Conservation (phyloP, 176 grass and related monocot genomes). For the Oryza coarctata region DNA sequence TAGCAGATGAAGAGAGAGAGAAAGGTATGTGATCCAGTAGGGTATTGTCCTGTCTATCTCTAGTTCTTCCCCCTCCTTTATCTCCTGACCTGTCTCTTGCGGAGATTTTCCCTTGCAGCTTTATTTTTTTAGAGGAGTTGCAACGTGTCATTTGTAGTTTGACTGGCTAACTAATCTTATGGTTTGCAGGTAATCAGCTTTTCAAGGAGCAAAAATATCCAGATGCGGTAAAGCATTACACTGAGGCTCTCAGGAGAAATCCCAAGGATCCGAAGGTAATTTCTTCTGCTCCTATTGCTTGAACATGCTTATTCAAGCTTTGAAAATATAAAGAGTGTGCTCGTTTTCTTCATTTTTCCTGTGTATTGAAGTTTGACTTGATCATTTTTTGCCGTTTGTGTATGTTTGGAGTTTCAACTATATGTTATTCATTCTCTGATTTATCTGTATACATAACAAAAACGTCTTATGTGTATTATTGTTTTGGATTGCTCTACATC, state of each 20-base stretch:
- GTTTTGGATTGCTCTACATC: not conserved
- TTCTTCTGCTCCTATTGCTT: conserved; percentile 5
- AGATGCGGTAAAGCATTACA: conserved; percentile 92
- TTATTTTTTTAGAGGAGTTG: not conserved
- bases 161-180: not conserved
- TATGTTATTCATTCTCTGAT: not conserved
- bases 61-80: not conserved
- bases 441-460: not conserved
- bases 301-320: not conserved
- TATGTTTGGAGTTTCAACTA: not conserved
- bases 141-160: not conserved
- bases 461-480: not conserved
- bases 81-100: not conserved
- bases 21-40: conserved; percentile 62
- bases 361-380: not conserved
- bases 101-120: not conserved
- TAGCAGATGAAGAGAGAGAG: conserved; percentile 92
- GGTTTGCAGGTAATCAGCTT: conserved; percentile 74
- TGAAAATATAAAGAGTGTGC: not conserved
- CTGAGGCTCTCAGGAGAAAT: conserved; percentile 91
- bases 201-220: conserved; percentile 97
- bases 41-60: not conserved
- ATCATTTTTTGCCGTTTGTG: not conserved
- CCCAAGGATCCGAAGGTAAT: conserved; percentile 88
- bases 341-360: not conserved